These are phyloP conservation scores for Torulaspora globosa DNA, from an alignment of 1,139 yeast genomes.

Conservation along the genomic window DNA sequence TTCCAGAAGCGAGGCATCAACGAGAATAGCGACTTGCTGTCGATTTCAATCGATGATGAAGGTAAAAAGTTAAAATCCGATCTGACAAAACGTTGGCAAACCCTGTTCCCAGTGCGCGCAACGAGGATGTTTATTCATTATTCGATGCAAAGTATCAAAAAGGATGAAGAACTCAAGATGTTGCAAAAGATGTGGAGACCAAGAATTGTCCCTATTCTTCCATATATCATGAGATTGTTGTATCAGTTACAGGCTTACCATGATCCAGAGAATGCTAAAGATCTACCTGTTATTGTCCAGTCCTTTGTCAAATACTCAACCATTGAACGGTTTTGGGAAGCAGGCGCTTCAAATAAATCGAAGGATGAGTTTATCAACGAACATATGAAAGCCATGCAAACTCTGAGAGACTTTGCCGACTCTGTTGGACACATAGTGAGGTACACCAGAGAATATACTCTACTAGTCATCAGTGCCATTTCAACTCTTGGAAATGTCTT, in stretches of 20 bases:
- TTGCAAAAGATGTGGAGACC: slow-evolving; percentile 85
- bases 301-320: slow-evolving; percentile 84
- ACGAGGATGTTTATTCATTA: slow-evolving; percentile 93
- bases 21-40: slow-evolving; percentile 67
- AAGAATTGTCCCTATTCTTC: slow-evolving; percentile 83
- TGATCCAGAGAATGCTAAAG: slow-evolving; percentile 87
- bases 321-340: slow-evolving; percentile 96
- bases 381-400: slow-evolving; percentile 87
- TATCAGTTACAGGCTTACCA: slow-evolving; percentile 93
- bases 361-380: slow-evolving; percentile 94
- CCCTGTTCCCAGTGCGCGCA: slow-evolving; percentile 91
- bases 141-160: slow-evolving; percentile 84
- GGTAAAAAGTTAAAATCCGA: slow-evolving; percentile 73
- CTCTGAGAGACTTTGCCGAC: slow-evolving; percentile 93
- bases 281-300: slow-evolving; percentile 83
- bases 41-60: slow-evolving; percentile 85
- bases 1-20: slow-evolving; percentile 79
- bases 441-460: slow-evolving; percentile 94
- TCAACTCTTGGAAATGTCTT: slow-evolving; percentile 86
- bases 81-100: slow-evolving; percentile 87
- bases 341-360: slow-evolving; percentile 91
- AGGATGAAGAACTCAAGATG: slow-evolving; percentile 68
- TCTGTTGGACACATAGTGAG: slow-evolving; percentile 96
- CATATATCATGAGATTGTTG: slow-evolving; percentile 80
- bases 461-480: slow-evolving; percentile 82